Conservation (phyloP, 306 rosid species). For the Cicer judaicum region DNA sequence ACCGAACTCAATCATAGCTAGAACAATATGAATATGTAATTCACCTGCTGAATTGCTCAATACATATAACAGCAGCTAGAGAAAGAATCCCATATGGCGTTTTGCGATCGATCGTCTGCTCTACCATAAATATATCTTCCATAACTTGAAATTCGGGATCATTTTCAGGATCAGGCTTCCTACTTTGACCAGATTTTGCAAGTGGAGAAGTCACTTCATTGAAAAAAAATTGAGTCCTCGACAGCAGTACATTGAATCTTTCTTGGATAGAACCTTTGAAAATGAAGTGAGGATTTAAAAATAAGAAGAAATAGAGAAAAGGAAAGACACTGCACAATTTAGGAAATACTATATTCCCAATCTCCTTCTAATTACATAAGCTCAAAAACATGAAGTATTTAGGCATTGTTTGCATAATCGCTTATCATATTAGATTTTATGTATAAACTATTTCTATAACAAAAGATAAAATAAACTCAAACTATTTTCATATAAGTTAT, state of each 20-base stretch:
- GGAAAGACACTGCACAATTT: neutral
- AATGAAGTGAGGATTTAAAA: neutral
- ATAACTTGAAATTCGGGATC: slow-evolving; percentile 55
- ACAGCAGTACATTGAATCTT: slow-evolving; percentile 65
- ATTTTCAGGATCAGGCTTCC: slow-evolving; percentile 56
- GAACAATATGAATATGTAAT: slow-evolving; percentile 21
- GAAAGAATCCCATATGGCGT: slow-evolving; percentile 80
- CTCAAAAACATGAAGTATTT: neutral
- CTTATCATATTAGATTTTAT: neutral
- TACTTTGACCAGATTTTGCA: slow-evolving; percentile 63
- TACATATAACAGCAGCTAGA: slow-evolving; percentile 75
- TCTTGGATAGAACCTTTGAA: slow-evolving; percentile 70
- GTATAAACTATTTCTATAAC: neutral
- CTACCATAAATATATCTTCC: slow-evolving; percentile 77
- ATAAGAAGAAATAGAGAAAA: slow-evolving; percentile 11
- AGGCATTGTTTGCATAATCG: neutral
- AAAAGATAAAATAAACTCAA: neutral
- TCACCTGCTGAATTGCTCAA: slow-evolving; percentile 99
- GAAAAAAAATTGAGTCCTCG: slow-evolving; percentile 78
- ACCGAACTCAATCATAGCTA: neutral
- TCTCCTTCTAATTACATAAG: neutral
- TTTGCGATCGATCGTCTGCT: slow-evolving; percentile 72
- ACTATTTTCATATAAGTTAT: neutral
- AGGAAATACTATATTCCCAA: neutral
- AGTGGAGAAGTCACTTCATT: slow-evolving; percentile 82